phyloP scores from a whole-genome alignment of 2,329 filamentous ascomycete genomes.

The Penicillium sp. region DNA sequence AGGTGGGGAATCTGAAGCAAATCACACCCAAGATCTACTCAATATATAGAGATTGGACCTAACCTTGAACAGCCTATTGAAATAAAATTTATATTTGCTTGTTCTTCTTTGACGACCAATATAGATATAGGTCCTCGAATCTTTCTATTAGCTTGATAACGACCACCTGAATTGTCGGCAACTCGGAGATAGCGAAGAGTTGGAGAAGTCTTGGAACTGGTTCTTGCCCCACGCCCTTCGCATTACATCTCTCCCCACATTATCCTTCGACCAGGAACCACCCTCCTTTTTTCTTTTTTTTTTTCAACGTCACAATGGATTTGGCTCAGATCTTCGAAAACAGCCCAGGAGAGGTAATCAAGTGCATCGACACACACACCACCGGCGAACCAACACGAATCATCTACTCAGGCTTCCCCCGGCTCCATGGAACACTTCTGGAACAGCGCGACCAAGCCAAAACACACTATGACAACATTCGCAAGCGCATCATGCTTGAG shows the following conservation, averaged over 20 bases:
- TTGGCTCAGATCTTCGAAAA: background rate
- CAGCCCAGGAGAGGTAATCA: background rate
- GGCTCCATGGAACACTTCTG: slow-evolving; percentile 41
- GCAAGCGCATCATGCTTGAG: slow-evolving; percentile 46
- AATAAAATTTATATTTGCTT: too few relatives aligned
- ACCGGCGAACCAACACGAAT: slow-evolving; percentile 53
- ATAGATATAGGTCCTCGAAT: too few relatives aligned
- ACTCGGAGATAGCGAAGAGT: too few relatives aligned
- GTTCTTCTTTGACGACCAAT: too few relatives aligned
- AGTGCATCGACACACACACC: slow-evolving; percentile 46
- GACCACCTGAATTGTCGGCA: too few relatives aligned
- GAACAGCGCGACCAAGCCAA: slow-evolving; percentile 43
- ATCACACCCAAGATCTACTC: too few relatives aligned
- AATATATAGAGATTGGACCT: too few relatives aligned
- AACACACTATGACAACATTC: slow-evolving; percentile 42
- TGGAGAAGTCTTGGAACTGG: too few relatives aligned
- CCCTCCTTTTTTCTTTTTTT: background rate
- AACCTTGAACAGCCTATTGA: too few relatives aligned
- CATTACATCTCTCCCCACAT: background rate
- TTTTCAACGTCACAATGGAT: background rate
- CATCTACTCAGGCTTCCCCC: slow-evolving; percentile 43
- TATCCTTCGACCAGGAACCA: background rate
- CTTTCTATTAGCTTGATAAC: too few relatives aligned
- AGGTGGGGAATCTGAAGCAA: too few relatives aligned
- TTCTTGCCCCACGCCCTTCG: background rate